A percentile compares a stretch with the other conserved stretches of the same genome.
Evolutionary conservation across 805 yeast genomes (phyloP).

Genomic region (Diddensiella santjacobensis): DNA sequence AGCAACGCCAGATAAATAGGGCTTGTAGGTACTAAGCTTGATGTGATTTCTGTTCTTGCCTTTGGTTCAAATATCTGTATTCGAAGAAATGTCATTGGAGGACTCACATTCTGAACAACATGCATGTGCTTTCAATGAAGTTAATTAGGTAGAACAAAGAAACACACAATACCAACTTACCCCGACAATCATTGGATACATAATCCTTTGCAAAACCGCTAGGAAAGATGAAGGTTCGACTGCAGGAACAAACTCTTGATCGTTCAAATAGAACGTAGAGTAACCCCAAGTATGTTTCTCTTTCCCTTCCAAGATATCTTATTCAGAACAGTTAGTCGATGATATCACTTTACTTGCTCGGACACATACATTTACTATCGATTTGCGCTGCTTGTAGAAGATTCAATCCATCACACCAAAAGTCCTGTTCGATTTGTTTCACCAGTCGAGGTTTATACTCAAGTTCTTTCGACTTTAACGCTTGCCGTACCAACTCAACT

Average conservation of each 20-base stretch:
- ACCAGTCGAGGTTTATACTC: slow-evolving; percentile 25
- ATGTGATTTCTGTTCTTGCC: not conserved
- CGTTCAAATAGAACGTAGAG: slow-evolving; percentile 29
- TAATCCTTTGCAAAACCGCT: slow-evolving; percentile 42
- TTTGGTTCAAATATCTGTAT: slow-evolving; percentile 61
- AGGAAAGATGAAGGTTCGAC: slow-evolving; percentile 52
- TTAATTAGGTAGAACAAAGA: slow-evolving; percentile 41
- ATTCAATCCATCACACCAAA: slow-evolving; percentile 57
- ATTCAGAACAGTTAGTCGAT: not conserved
- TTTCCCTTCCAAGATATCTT: slow-evolving; percentile 46
- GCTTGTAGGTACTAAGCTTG: slow-evolving; percentile 41
- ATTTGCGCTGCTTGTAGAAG: slow-evolving; percentile 65
- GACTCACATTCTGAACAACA: slow-evolving; percentile 59
- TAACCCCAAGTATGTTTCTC: slow-evolving; percentile 36
- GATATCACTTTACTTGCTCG: not conserved
- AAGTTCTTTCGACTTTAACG: slow-evolving; percentile 7
- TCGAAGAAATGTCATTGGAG: slow-evolving; percentile 58
- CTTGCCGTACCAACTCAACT: slow-evolving; percentile 9
- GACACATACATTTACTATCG: slow-evolving; percentile 51
- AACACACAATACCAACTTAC: slow-evolving; percentile 4
- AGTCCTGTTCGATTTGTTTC: slow-evolving; percentile 45
- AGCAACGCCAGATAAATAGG: slow-evolving; percentile 70
- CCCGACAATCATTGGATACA: slow-evolving; percentile 31
- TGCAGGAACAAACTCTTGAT: slow-evolving; percentile 31
- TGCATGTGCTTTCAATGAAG: slow-evolving; percentile 53